Base-by-base conservation (phyloP, 805 yeast species). In the Wickerhamomyces alni region DNA sequence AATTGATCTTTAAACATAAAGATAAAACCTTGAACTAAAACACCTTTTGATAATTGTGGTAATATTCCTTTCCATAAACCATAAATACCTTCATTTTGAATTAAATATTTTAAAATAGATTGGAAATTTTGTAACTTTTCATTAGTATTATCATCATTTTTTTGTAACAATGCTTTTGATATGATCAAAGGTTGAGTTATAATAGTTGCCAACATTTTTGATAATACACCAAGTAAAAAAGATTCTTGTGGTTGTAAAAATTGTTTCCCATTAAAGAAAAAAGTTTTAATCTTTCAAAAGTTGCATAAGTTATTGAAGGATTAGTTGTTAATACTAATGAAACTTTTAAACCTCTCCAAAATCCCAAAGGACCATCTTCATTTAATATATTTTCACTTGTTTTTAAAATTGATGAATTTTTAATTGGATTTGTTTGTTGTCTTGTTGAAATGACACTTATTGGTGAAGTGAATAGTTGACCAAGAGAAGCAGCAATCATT, bases 261-360 rank as follows among this genome's bases (percentile, higher is more conserved):
- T 10, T 52, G 42, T 32, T 55, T 54, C 11, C 54, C 58, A 12
- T 39, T 40, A 32, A 61, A 62, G 30, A 82, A 54, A 3, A 74
- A 49, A 66, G 67, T 55, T 74, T 79, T 48, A 86, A 67, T 48
- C 86, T 72, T 57, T 83, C 88, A 58, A 75, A 82, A 4, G 87
- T 70, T 8, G 94, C 91, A 55, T 86, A 87, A 3, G 95, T 87
- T 55, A 87, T 87, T 30, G 93, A 80, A 3, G 95, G 95, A 62
- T 87, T 87, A 36, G 82, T 66, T 16, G 91, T 86, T 37, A 87
- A 70, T 10, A 86, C 82, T 52, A 86, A 60, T 8, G 87, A 77
- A 8, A 87, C 95, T 58, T 86, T 82, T 41, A 87, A 70, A 0
- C 95, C 95, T 48, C 79, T 73, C 95, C 95, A 87, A 43, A 85